Conservation (phyloP, 2,329 filamentous ascomycete genomes). For the Aureobasidium namibiae region DNA sequence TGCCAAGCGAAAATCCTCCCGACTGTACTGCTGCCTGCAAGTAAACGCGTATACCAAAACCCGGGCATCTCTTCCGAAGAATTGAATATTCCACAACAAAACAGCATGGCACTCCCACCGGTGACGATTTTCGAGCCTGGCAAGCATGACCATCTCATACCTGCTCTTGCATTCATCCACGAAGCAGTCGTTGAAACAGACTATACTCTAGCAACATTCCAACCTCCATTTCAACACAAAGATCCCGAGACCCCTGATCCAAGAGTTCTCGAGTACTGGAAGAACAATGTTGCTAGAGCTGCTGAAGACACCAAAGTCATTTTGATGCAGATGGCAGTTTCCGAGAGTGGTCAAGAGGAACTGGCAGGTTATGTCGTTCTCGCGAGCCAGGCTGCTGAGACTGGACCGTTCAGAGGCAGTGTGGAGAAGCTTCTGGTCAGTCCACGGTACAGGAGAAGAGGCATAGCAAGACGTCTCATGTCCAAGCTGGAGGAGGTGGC, state of each 20-base stretch:
- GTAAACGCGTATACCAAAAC: not conserved
- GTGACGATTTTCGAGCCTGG: not conserved
- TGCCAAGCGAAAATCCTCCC: not conserved
- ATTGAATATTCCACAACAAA: not conserved
- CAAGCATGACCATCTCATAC: slow-evolving; percentile 44
- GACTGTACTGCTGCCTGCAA: not conserved
- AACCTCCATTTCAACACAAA: slow-evolving; percentile 45
- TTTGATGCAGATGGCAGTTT: slow-evolving; percentile 25
- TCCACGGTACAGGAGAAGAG: slow-evolving; percentile 42
- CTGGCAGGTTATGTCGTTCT: slow-evolving; percentile 52
- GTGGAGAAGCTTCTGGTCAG: slow-evolving; percentile 54
- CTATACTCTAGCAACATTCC: slow-evolving; percentile 49
- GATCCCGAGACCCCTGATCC: slow-evolving; percentile 27
- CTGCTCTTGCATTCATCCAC: slow-evolving; percentile 51
- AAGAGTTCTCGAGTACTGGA: slow-evolving; percentile 52
- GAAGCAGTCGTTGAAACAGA: slow-evolving; percentile 52
- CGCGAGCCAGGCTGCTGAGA: slow-evolving; percentile 44
- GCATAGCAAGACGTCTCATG: slow-evolving; percentile 47
- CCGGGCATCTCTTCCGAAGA: not conserved
- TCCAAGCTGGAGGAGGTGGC: slow-evolving; percentile 49
- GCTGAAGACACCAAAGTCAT: slow-evolving; percentile 42
- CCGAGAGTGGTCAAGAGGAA: slow-evolving; percentile 24
- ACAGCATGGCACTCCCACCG: not conserved
- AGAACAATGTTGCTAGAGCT: slow-evolving; percentile 43
- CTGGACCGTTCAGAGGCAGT: slow-evolving; percentile 45